Percentiles rank a stretch among this genome's conserved stretches.
These are phyloP conservation scores for Meira nashicola DNA, from an alignment of 1,284 basidiomycete species.

Conservation along the genomic window DNA sequence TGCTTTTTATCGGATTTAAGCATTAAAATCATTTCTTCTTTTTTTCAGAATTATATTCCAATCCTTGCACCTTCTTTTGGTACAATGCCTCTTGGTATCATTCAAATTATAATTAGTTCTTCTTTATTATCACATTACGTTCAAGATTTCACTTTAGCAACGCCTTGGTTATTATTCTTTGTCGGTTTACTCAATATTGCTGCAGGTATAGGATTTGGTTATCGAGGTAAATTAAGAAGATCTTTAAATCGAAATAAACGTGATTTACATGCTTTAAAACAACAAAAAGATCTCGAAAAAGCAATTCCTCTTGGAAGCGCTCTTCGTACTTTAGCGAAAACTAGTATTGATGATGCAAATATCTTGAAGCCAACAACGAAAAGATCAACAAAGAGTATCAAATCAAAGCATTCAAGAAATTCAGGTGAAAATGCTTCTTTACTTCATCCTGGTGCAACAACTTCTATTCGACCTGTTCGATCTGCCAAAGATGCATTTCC, in stretches of 20 bases:
- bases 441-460: too few species aligned
- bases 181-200: conserved; percentile 23
- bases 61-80: conserved; percentile 34
- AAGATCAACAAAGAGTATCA: too few species aligned
- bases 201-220: conserved; percentile 8
- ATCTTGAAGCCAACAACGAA: not conserved
- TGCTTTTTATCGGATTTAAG: conserved; percentile 6
- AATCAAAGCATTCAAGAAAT: too few species aligned
- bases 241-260: conserved; percentile 4
- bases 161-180: conserved; percentile 24
- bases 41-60: conserved; percentile 19
- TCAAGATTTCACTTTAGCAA: conserved; percentile 18
- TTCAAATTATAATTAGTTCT: conserved; percentile 21
- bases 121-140: conserved; percentile 17
- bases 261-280: not conserved
- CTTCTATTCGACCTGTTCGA: not conserved
- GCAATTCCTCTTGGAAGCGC: not conserved
- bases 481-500: not conserved
- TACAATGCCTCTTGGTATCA: conserved; percentile 24
- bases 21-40: not conserved
- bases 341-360: not conserved
- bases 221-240: not conserved
- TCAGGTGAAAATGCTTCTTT: too few species aligned
- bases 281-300: conserved; percentile 3
- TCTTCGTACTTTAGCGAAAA: not conserved